Evolutionary conservation across 202 grass and related monocot species (phyloP).

Genomic region (Dendrocalamus latiflorus): DNA sequence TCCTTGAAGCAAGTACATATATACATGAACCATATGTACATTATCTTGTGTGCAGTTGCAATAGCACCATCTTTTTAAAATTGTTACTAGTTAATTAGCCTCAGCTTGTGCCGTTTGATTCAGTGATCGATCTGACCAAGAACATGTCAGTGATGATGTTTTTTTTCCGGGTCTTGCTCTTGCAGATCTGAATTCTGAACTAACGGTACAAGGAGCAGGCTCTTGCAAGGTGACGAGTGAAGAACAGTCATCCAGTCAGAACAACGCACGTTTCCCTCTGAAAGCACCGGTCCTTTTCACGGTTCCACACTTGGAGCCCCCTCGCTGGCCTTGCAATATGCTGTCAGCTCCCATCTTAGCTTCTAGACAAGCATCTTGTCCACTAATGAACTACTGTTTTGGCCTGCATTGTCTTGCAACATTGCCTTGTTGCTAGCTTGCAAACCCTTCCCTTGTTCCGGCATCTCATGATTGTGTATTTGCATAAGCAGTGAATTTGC

Average conservation of each 20-base stretch:
- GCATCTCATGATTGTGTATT: conserved; percentile 44
- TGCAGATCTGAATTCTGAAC: not conserved
- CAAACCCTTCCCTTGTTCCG: not conserved
- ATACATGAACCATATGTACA: not conserved
- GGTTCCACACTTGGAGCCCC: conserved; percentile 18
- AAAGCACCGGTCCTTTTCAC: conserved; percentile 6
- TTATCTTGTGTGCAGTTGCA: not conserved
- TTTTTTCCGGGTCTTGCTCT: too few relatives aligned
- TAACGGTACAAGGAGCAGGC: not conserved
- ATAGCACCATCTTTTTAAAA: not conserved
- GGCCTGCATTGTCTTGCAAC: not conserved
- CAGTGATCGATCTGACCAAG: not conserved
- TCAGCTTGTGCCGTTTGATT: not conserved
- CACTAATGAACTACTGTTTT: conserved; percentile 2
- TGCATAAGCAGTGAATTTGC: conserved; percentile 19
- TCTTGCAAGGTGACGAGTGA: not conserved
- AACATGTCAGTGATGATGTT: not conserved
- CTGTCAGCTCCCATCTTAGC: not conserved
- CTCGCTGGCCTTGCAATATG: conserved; percentile 7
- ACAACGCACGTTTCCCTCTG: conserved; percentile 9
- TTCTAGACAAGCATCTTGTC: conserved; percentile 33
- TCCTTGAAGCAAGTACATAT: not conserved
- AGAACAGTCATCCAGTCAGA: not conserved
- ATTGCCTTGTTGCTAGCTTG: not conserved
- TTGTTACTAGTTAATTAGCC: not conserved